A percentile compares a stretch with the other conserved stretches of the same genome.
Conservation (phyloP, 805 yeast genomes). For the Diddensiella caesifluorescens region DNA sequence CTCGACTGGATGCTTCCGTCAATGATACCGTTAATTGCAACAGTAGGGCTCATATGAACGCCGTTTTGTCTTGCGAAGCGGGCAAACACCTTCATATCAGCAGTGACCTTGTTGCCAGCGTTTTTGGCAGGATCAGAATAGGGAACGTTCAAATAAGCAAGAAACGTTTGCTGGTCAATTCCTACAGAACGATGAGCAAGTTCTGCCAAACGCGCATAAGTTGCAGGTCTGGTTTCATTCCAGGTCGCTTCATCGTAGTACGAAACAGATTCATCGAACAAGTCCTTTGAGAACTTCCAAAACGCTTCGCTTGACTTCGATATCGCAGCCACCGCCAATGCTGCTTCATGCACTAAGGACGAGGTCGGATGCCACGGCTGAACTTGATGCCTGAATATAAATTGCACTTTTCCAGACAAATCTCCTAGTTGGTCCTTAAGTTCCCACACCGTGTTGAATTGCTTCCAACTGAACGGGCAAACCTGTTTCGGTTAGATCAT, state of each 20-base stretch:
- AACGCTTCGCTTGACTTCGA: conserved; percentile 49
- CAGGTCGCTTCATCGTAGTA: conserved; percentile 61
- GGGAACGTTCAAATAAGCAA: conserved; percentile 32
- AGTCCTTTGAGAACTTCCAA: conserved; percentile 50
- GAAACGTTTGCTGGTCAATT: conserved; percentile 36
- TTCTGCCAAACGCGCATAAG: conserved; percentile 48
- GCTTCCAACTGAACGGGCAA: no score
- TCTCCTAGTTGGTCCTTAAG: no score
- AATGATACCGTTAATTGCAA: conserved; percentile 61
- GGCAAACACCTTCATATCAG: conserved; percentile 68
- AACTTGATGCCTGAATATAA: conserved; percentile 65
- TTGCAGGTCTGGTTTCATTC: conserved; percentile 49
- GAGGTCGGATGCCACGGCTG: conserved; percentile 91
- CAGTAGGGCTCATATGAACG: conserved; percentile 82
- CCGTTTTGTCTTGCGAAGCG: conserved; percentile 70
- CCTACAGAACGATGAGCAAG: conserved; percentile 40
- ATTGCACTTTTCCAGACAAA: no score
- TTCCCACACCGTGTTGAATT: no score
- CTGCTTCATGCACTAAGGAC: conserved; percentile 60
- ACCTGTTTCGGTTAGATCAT: no score
- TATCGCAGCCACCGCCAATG: conserved; percentile 54
- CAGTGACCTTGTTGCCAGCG: conserved; percentile 52
- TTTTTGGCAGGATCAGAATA: conserved; percentile 39
- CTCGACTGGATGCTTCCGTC: conserved; percentile 58
- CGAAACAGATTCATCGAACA: conserved; percentile 50